Percentiles rank a stretch among this genome's conserved stretches.
phyloP scores from a whole-genome alignment of 768 basidiomycete species.

The Mycena albidolilacea region DNA sequence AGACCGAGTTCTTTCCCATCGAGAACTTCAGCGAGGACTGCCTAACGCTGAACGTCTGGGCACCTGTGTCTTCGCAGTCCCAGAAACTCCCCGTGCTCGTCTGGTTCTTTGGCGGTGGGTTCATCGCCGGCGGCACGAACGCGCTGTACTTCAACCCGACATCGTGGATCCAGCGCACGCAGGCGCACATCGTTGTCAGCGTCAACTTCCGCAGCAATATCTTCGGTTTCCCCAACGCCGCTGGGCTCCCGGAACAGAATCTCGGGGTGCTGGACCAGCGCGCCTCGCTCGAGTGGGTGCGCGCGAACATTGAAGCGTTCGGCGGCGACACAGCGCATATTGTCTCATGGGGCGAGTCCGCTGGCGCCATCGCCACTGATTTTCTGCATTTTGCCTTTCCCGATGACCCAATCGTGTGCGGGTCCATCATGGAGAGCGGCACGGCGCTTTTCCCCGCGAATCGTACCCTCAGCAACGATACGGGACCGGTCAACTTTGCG shows the following conservation, averaged over 20 bases:
- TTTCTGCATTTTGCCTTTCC: neutral
- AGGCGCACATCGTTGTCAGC: slow-evolving; percentile 23
- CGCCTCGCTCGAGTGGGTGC: neutral
- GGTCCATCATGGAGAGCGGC: neutral
- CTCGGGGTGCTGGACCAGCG: slow-evolving; percentile 4
- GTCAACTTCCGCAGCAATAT: slow-evolving; percentile 19
- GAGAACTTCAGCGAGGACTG: neutral
- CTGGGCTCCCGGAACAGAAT: neutral
- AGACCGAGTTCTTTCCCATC: neutral
- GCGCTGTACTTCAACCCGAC: slow-evolving; percentile 40
- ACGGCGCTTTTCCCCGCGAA: neutral
- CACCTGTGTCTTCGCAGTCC: neutral
- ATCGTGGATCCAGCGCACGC: slow-evolving; percentile 34
- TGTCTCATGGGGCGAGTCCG: slow-evolving; percentile 11
- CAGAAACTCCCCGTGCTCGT: neutral
- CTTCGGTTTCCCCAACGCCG: slow-evolving; percentile 1
- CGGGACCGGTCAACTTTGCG: neutral
- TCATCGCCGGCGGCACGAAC: slow-evolving; percentile 3
- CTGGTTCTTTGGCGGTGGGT: slow-evolving; percentile 12
- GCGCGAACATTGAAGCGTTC: neutral
- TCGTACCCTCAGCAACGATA: neutral
- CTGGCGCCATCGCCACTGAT: neutral
- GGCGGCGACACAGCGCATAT: neutral
- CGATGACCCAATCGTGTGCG: neutral
- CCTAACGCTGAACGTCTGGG: neutral